Evolutionary conservation across 208 protist species (phyloP).

Genomic region (Leishmania guyanensis): DNA sequence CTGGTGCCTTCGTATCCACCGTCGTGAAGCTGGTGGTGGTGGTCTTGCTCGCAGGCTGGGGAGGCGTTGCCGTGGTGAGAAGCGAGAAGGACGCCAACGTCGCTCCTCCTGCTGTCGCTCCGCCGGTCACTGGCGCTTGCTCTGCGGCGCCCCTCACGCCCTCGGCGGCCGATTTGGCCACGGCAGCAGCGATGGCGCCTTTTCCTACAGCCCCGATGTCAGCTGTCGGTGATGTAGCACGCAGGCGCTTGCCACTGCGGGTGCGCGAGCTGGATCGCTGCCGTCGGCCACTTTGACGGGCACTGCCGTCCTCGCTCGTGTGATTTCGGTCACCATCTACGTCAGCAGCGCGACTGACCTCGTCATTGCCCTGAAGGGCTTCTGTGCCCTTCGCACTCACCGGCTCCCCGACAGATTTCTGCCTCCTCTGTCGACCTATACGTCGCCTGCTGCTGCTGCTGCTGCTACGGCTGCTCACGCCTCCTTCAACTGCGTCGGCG

Average conservation of each 20-base stretch:
- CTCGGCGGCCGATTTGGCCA: neutral
- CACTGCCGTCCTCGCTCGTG: neutral
- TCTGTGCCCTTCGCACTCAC: neutral
- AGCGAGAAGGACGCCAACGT: neutral
- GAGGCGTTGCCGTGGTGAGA: neutral
- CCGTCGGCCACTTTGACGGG: neutral
- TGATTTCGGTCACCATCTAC: too few species aligned
- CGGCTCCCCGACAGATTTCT: neutral
- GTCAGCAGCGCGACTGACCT: neutral
- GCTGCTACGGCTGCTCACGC: neutral
- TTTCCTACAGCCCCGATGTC: neutral
- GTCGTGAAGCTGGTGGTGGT: neutral
- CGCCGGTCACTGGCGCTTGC: neutral
- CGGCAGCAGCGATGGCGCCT: neutral
- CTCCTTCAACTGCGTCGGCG: neutral
- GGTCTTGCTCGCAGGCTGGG: neutral
- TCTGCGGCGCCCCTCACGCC: neutral
- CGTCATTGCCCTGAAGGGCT: neutral
- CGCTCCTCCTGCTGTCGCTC: neutral
- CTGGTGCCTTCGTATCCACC: neutral
- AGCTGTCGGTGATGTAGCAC: neutral
- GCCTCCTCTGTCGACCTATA: too few species aligned
- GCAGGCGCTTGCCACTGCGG: slow-evolving; percentile 6
- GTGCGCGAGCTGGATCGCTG: neutral
- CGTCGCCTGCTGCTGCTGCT: neutral